Evolutionary conservation across 2,329 filamentous ascomycete species (phyloP), one percentile per base, ranked within the genome.

Genomic region (Fusarium domesticum): DNA sequence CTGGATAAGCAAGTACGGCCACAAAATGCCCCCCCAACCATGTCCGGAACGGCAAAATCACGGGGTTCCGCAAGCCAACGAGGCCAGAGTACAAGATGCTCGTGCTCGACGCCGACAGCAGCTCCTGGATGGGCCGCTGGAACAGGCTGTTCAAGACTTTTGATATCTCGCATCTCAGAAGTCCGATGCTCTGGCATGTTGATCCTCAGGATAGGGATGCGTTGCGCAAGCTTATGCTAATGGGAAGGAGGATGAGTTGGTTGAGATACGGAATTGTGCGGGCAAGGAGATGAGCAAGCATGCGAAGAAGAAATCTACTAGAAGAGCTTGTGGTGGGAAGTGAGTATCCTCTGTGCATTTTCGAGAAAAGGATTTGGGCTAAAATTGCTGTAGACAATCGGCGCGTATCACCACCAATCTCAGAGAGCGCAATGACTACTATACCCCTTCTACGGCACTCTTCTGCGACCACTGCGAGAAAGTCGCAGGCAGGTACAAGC

Each of bases 201-300:
- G 87, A 92, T 58, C 87, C 87, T 0, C 73, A 78, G 1, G 87
- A 92, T 63, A 74, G 86, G 2, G 87, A 92, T 67, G 83, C 83
- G 0, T 68, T 92, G 56, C 81, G 1, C 87, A 84, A 64, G 77
- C 85, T 0, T 81, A 86, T 56, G 74, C 78, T 44, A 70, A 76
- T 15, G 75, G 75, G 0, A 68, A 81, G n/a, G 76, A 81, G 45
- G 65, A 68, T 6, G 85, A 92, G 57, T 65, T 90, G 7, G 71
- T 78, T 36, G 85, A 91, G 65, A 84, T 92, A 37, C 70, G 76
- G 1, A 83, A 84, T 3, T 89, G 87, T 50, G 87, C 90, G 0
- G 87, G 88, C 0, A 89, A 85, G 58, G 87, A 90, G 58, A 65
- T 90, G 44, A 90, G 85, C 69, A 92, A 92, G 68, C 85, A 92